Conservation (phyloP, 2,329 filamentous ascomycete genomes). For the Pseudopyricularia javanii region DNA sequence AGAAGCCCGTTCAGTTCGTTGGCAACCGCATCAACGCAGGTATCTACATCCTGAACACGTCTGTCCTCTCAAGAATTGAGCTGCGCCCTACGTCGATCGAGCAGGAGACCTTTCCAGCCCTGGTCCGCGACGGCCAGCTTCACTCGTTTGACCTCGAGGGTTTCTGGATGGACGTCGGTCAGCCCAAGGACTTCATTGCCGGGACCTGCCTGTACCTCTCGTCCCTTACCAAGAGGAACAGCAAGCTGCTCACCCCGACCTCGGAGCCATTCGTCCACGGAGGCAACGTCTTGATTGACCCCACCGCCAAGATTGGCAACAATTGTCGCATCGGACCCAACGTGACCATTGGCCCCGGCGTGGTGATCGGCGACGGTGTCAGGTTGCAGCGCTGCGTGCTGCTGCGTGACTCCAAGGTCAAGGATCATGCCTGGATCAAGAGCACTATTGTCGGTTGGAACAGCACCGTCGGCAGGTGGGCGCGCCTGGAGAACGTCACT, state of each 20-base stretch:
- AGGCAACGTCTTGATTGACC: slow-evolving; percentile 92
- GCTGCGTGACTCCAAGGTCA: slow-evolving; percentile 81
- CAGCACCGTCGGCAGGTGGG: slow-evolving; percentile 90
- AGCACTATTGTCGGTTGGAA: slow-evolving; percentile 98
- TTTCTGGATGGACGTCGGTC: slow-evolving; percentile 99
- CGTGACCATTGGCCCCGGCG: slow-evolving; percentile 87
- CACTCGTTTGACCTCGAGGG: slow-evolving; percentile 95
- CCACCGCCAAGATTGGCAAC: slow-evolving; percentile 89
- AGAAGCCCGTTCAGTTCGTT: slow-evolving; percentile 98
- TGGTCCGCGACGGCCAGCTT: slow-evolving; percentile 77
- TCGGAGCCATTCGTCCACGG: slow-evolving; percentile 75
- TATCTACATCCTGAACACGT: slow-evolving; percentile 95
- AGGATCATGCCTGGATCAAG: slow-evolving; percentile 99
- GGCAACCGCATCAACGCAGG: slow-evolving; percentile 98
- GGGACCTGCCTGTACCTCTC: slow-evolving; percentile 95
- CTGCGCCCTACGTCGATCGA: slow-evolving; percentile 95
- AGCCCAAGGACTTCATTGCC: slow-evolving; percentile 95
- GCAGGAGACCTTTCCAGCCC: slow-evolving; percentile 95
- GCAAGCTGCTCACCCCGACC: slow-evolving; percentile 66
- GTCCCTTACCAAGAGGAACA: slow-evolving; percentile 79
- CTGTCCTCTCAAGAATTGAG: slow-evolving; percentile 81
- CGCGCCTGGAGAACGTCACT: slow-evolving; percentile 93
- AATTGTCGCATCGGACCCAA: slow-evolving; percentile 98
- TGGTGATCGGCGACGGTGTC: slow-evolving; percentile 87
- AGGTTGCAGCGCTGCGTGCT: slow-evolving; percentile 88